phyloP scores from a whole-genome alignment of 306 rosid species.

The Aeschynomene evenia region DNA sequence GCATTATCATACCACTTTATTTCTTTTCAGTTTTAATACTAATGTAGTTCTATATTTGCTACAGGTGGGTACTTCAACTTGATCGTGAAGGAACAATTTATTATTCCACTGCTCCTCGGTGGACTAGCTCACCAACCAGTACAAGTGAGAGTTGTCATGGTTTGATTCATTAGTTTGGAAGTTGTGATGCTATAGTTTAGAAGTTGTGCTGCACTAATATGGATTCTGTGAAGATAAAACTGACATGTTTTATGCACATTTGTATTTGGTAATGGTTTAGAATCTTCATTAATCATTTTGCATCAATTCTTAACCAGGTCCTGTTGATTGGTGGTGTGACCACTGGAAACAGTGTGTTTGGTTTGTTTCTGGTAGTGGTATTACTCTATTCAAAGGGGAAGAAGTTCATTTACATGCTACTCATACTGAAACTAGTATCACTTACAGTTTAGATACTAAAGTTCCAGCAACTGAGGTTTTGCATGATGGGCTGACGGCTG shows the following conservation, averaged over 20 bases:
- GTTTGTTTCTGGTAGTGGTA: constrained; percentile 82
- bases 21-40: neutral
- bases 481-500: constrained; percentile 34
- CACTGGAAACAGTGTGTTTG: constrained; percentile 99
- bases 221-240: constrained; percentile 7
- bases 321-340: constrained; percentile 91
- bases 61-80: constrained; percentile 94
- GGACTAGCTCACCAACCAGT: constrained; percentile 53
- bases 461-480: constrained; percentile 39
- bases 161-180: constrained; percentile 6
- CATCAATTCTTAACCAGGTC: constrained; percentile 50
- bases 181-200: constrained; percentile 11
- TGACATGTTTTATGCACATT: constrained; percentile 9
- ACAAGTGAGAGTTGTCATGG: constrained; percentile 42
- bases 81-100: constrained; percentile 78
- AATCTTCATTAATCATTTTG: constrained; percentile 23
- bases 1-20: neutral
- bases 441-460: constrained; percentile 50
- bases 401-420: constrained; percentile 54
- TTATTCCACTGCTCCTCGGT: constrained; percentile 88
- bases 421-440: constrained; percentile 66
- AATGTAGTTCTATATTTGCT: neutral
- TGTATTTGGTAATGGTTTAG: neutral
- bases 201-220: constrained; percentile 6
- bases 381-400: constrained; percentile 54